These are phyloP conservation scores for Cardiosporidium cionae DNA, from an alignment of 169 alveolate species.

Conservation along the genomic window DNA sequence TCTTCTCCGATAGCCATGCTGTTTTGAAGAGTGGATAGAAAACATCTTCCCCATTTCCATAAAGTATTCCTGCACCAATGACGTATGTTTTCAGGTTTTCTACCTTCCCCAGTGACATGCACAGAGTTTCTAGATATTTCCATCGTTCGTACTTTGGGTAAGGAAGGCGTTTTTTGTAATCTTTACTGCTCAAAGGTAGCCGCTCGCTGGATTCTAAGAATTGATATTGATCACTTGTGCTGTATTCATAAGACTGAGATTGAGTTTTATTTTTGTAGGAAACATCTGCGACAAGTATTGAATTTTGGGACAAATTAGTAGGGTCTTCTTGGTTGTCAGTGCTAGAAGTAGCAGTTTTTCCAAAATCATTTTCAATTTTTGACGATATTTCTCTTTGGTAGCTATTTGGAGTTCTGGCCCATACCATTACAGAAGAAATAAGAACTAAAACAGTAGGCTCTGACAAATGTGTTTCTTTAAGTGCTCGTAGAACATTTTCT, in stretches of 20 bases:
- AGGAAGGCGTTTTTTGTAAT: slow-evolving; percentile 24
- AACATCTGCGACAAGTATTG: neutral
- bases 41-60: slow-evolving; percentile 77
- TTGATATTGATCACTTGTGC: neutral
- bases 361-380: slow-evolving; percentile 9
- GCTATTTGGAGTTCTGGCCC: slow-evolving; percentile 60
- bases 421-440: slow-evolving; percentile 69
- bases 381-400: slow-evolving; percentile 16
- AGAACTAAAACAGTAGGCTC: slow-evolving; percentile 45
- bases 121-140: slow-evolving; percentile 71
- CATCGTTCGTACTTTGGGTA: slow-evolving; percentile 47
- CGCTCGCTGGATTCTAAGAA: neutral
- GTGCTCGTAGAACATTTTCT: slow-evolving; percentile 47
- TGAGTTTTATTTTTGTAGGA: slow-evolving; percentile 5
- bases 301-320: too few species aligned
- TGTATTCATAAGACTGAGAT: neutral
- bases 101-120: slow-evolving; percentile 55
- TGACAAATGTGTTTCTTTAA: slow-evolving; percentile 21
- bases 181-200: neutral
- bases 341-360: slow-evolving; percentile 5
- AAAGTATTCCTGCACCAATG: slow-evolving; percentile 69
- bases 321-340: slow-evolving; percentile 25
- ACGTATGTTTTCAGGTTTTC: slow-evolving; percentile 63
- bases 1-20: slow-evolving; percentile 21
- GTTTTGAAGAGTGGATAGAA: slow-evolving; percentile 57